Percentiles rank a stretch among this genome's conserved stretches.
Conservation (phyloP, 345 rosid species). For the Arabis alpina region DNA sequence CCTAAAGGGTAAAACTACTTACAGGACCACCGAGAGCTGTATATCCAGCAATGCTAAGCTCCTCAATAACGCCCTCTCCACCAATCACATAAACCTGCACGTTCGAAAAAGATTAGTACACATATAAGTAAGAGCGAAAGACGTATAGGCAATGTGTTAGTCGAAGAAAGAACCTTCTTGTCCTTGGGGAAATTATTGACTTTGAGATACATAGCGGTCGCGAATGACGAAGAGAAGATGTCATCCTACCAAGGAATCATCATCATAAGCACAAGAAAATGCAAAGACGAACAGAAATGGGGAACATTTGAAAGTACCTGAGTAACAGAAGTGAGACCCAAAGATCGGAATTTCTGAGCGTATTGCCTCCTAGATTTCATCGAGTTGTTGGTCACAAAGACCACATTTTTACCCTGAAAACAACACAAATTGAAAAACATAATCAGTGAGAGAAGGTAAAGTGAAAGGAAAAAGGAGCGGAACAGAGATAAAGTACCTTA, state of each 20-base stretch:
- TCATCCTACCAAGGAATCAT: constrained; percentile 61
- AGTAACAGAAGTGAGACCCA: constrained; percentile 68
- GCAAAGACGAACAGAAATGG: neutral
- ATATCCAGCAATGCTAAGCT: constrained; percentile 73
- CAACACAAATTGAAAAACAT: too few species aligned
- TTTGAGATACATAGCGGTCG: constrained; percentile 91
- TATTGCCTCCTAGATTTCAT: constrained; percentile 74
- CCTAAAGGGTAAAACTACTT: constrained; percentile 35
- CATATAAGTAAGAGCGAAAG: neutral
- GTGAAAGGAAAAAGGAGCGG: neutral
- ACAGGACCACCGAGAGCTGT: constrained; percentile 91
- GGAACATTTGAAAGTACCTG: constrained; percentile 50
- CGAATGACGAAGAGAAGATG: constrained; percentile 88
- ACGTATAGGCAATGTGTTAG: constrained; percentile 4
- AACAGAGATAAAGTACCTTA: constrained; percentile 42
- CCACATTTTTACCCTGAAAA: constrained; percentile 74
- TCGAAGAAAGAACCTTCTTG: constrained; percentile 62
- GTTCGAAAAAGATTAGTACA: neutral
- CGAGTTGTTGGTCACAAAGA: constrained; percentile 91
- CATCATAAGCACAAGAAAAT: neutral
- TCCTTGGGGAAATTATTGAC: constrained; percentile 69
- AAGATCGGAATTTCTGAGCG: constrained; percentile 66
- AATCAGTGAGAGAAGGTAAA: too few species aligned
- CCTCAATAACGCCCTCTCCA: constrained; percentile 80
- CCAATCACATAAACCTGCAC: constrained; percentile 87